Conservation (phyloP, 1,284 basidiomycete genomes). For the Trichosporon sp. region DNA sequence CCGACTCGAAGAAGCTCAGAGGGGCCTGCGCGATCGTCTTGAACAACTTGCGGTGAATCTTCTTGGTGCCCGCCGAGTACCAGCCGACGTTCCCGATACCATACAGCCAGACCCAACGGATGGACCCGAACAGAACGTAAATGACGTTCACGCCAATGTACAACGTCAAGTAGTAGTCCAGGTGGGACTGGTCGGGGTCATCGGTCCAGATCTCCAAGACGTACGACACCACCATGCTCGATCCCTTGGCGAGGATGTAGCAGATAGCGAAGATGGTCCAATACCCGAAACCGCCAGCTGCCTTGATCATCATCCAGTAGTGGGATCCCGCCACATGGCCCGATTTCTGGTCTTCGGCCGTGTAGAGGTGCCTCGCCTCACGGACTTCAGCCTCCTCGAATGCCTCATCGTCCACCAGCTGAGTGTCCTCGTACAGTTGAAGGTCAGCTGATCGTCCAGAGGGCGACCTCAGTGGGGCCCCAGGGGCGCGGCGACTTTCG, state of each 20-base stretch:
- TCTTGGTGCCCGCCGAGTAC: slow-evolving; percentile 64
- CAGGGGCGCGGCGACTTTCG: not conserved
- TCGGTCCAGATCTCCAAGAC: slow-evolving; percentile 49
- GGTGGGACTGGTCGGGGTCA: slow-evolving; percentile 37
- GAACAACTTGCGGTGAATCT: slow-evolving; percentile 65
- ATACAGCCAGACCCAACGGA: slow-evolving; percentile 56
- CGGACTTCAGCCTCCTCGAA: slow-evolving; percentile 3
- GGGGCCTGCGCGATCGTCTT: slow-evolving; percentile 67
- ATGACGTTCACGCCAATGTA: slow-evolving; percentile 38
- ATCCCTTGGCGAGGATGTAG: slow-evolving; percentile 36
- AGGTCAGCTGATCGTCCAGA: not conserved
- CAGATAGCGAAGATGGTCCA: slow-evolving; percentile 47
- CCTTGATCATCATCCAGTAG: slow-evolving; percentile 48
- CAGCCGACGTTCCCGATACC: slow-evolving; percentile 59
- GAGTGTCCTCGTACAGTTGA: slow-evolving; percentile 9
- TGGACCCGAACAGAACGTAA: slow-evolving; percentile 35
- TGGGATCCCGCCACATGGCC: slow-evolving; percentile 50
- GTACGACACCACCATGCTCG: slow-evolving; percentile 35
- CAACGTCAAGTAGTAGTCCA: slow-evolving; percentile 44
- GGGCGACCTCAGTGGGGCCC: slow-evolving; percentile 7
- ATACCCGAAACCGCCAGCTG: slow-evolving; percentile 55
- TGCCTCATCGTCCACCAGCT: slow-evolving; percentile 10
- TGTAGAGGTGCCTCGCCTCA: slow-evolving; percentile 59
- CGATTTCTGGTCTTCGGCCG: slow-evolving; percentile 70
- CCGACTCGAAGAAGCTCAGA: slow-evolving; percentile 78